Base-by-base conservation (phyloP, 768 basidiomycete species). In the Leucocoprinus sp. region DNA sequence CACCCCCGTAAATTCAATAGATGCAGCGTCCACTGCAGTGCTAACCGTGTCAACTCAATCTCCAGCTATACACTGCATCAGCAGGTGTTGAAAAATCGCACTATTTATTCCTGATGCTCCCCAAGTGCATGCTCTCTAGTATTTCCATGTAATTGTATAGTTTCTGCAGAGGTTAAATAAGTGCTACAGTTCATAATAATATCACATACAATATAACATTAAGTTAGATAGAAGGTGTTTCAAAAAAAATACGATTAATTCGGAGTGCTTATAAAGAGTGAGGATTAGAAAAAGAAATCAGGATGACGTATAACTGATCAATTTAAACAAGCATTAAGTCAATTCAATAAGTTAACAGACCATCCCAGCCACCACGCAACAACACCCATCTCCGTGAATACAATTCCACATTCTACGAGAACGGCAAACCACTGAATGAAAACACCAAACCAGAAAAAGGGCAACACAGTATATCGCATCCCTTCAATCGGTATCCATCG, bases 281-380 rank as follows among this genome's bases (percentile, higher is more conserved):
- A 4, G 8, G 6, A 8, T n/a, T 12, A 29, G 22, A 29, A 38
- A 27, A 18, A 34, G 19, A 33, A 22, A 24, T 11, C 15, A 24
- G 15, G 12, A 8, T n/a, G 22, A 12, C 23, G 8, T n/a, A 2
- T 24, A 1, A 8, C 39, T n/a, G 26, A 35, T 31, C 27, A 22
- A 18, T 8, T 11, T 38, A 38, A 27, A 49, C 43, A 49, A n/a
- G 24, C 39, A 34, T 15, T 38, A 18, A 3, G 8, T 60, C 57
- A 72, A 50, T 57, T 57, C 47, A 68, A 57, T 49, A 86, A 52
- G 33, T 73, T 73, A 34, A 84, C 57, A 21, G 67, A 68, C 85
- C 86, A 89, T 19, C 82, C 84, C 45, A 75, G 55, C 86, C 86
- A 89, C 85, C 86, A 89, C 7, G 69, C 55, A 33, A 80, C 63